Base-by-base conservation (phyloP, 768 basidiomycete species). In the Pluteus cervinus region DNA sequence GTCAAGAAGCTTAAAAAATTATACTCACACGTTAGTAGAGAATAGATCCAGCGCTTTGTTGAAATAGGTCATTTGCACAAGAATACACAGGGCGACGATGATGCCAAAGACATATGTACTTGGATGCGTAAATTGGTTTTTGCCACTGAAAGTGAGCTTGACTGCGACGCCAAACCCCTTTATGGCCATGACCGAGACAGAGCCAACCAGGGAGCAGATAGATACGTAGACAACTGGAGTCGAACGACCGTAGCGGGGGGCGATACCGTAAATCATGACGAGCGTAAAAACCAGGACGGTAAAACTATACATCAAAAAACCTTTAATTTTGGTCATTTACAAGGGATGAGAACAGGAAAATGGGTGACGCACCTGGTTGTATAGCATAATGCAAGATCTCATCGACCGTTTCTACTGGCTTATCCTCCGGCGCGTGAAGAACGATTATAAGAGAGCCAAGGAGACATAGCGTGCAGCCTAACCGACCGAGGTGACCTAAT, bases 41-140 rank as follows among this genome's bases (percentile, higher is more conserved):
- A 97, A 98, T 1, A 79, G 90, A 56, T 97, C 93, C 36, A 98
- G 72, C 0, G 93, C 94, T 57, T 97, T 97, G 72, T 98, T 99
- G 71, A 96, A 93, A 65, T 91, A 93, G 60, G 88, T 86, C 86
- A 93, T 89, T 61, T 91, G 89, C 16, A 89, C 76, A 44, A 94
- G 58, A 54, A 99, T 98, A 57, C 90, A 97, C 2, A 76, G 61
- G 2, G 71, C 73, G 3, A 91, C 84, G 23, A 88, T 77, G 34
- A 89, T 69, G 24, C 80, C 91, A 51, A 98, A 94, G 17, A 98
- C 78, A 58, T 97, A 99, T n/a, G 96, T 99, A 56, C 88, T 91
- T 24, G 86, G 81, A 54, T 92, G 88, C 1, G 83, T 77, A 54
- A 99, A 86, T 60, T 99, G 96, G 60, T 98, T 99, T 55, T 88